Evolutionary conservation across 495 filamentous ascomycete genomes (phyloP).

Genomic region (Podospora australis): DNA sequence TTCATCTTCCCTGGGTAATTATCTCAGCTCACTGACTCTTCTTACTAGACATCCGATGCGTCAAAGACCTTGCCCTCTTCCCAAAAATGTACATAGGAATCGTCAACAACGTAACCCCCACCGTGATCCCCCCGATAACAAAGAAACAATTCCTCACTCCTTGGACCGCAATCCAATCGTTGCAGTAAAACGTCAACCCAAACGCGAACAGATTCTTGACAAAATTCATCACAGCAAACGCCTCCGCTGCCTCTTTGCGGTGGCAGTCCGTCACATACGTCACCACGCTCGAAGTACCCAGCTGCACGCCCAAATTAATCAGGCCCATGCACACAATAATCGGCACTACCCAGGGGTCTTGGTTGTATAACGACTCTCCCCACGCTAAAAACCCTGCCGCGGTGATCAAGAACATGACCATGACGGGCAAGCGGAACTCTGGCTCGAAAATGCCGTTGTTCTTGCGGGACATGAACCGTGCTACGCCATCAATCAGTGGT

Average conservation of each 20-base stretch:
- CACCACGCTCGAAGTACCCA: slow-evolving; percentile 35
- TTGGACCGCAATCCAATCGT: slow-evolving; percentile 33
- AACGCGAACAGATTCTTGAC: slow-evolving; percentile 38
- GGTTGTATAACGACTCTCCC: slow-evolving; percentile 28
- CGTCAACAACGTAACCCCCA: slow-evolving; percentile 30
- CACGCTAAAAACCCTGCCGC: slow-evolving; percentile 42
- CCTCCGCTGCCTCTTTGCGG: slow-evolving; percentile 36
- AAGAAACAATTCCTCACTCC: slow-evolving; percentile 35
- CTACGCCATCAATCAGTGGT: slow-evolving; percentile 36
- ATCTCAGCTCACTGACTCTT: no score
- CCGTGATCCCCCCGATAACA: slow-evolving; percentile 34
- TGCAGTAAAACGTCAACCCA: slow-evolving; percentile 32
- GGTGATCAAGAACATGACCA: slow-evolving; percentile 37
- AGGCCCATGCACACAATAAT: slow-evolving; percentile 39
- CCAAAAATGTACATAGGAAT: slow-evolving; percentile 32
- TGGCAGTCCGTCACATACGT: slow-evolving; percentile 40
- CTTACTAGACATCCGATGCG: neutral
- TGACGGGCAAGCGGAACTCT: slow-evolving; percentile 42
- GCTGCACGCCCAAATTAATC: slow-evolving; percentile 40
- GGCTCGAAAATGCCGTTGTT: slow-evolving; percentile 33
- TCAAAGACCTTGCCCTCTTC: slow-evolving; percentile 4
- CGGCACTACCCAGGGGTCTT: slow-evolving; percentile 26
- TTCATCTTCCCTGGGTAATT: no score
- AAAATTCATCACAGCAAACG: slow-evolving; percentile 38
- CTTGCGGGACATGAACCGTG: slow-evolving; percentile 17